Evolutionary conservation across 2,329 filamentous ascomycete genomes (phyloP).

Genomic region (Septoria linicola): DNA sequence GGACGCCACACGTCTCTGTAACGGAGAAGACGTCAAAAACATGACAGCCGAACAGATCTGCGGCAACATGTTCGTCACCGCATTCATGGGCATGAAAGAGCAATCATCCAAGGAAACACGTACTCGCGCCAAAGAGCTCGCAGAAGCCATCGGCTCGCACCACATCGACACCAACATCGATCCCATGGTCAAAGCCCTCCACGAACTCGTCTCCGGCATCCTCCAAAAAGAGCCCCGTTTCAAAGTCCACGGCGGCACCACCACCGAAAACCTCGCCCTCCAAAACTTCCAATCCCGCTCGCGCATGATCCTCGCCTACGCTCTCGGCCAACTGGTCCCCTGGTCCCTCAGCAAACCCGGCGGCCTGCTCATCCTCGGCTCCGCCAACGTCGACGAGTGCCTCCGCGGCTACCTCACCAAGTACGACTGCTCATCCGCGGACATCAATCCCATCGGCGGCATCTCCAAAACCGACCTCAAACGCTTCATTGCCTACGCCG

Average conservation of each 20-base stretch:
- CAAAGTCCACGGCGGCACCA: slow-evolving; percentile 62
- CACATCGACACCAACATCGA: slow-evolving; percentile 76
- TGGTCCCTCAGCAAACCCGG: slow-evolving; percentile 60
- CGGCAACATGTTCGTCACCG: slow-evolving; percentile 60
- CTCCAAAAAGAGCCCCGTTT: slow-evolving; percentile 62
- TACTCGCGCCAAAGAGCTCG: slow-evolving; percentile 61
- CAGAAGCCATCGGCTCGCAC: slow-evolving; percentile 64
- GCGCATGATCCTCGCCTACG: slow-evolving; percentile 65
- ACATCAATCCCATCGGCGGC: slow-evolving; percentile 63
- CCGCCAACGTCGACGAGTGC: slow-evolving; percentile 64
- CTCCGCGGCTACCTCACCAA: slow-evolving; percentile 66
- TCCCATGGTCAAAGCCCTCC: slow-evolving; percentile 60
- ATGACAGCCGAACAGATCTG: slow-evolving; percentile 60
- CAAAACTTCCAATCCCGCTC: slow-evolving; percentile 68
- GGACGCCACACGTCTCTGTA: slow-evolving; percentile 54
- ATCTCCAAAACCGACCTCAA: slow-evolving; percentile 69
- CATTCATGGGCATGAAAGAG: slow-evolving; percentile 67
- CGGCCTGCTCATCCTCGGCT: slow-evolving; percentile 64
- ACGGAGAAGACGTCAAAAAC: slow-evolving; percentile 50
- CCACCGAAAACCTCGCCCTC: slow-evolving; percentile 62
- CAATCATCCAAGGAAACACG: slow-evolving; percentile 68
- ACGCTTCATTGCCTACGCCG: slow-evolving; percentile 67
- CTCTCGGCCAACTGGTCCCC: slow-evolving; percentile 63
- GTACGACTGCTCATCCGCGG: slow-evolving; percentile 60
- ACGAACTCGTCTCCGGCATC: slow-evolving; percentile 57